phyloP scores from a whole-genome alignment of 495 filamentous ascomycete genomes.

The Elaphomyces granulatus region DNA sequence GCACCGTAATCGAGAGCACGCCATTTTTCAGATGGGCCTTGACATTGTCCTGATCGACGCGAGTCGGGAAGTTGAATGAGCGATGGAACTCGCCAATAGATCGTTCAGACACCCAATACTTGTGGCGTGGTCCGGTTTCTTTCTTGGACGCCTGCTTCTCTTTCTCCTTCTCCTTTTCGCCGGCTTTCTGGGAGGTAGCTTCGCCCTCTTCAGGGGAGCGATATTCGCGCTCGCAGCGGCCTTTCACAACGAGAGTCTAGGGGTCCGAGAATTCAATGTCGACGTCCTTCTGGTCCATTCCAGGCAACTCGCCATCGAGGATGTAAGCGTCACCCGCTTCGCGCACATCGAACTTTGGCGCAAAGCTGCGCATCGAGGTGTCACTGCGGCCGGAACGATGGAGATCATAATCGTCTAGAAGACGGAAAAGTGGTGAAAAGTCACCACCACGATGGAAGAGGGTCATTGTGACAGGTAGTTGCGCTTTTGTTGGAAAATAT shows the following conservation, averaged over 20 bases:
- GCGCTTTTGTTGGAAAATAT: neutral
- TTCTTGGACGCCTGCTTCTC: slow-evolving; percentile 3
- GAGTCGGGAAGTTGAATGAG: slow-evolving; percentile 62
- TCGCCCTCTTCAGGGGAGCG: slow-evolving; percentile 16
- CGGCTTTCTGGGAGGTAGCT: slow-evolving; percentile 4
- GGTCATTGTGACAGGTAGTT: slow-evolving; percentile 20
- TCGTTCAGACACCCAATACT: slow-evolving; percentile 79
- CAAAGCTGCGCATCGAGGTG: slow-evolving; percentile 35
- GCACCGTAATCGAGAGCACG: slow-evolving; percentile 61
- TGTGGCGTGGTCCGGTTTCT: slow-evolving; percentile 21
- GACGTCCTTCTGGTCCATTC: slow-evolving; percentile 64
- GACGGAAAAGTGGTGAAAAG: slow-evolving; percentile 32
- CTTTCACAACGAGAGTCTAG: slow-evolving; percentile 63
- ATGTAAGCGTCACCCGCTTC: slow-evolving; percentile 60
- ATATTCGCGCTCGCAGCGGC: slow-evolving; percentile 38
- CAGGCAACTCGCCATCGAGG: slow-evolving; percentile 82
- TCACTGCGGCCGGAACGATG: slow-evolving; percentile 20
- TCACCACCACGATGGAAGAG: slow-evolving; percentile 25
- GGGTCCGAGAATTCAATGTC: slow-evolving; percentile 75
- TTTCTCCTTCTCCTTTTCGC: slow-evolving; percentile 4
- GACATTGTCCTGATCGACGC: slow-evolving; percentile 66
- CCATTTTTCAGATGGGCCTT: slow-evolving; percentile 67
- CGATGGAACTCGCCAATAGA: slow-evolving; percentile 70
- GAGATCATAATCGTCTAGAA: slow-evolving; percentile 31
- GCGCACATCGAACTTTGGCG: slow-evolving; percentile 69